Percentiles rank a stretch among this genome's conserved stretches.
phyloP scores from a whole-genome alignment of 2,329 filamentous ascomycete genomes.

The Orbilia ellipsospora region DNA sequence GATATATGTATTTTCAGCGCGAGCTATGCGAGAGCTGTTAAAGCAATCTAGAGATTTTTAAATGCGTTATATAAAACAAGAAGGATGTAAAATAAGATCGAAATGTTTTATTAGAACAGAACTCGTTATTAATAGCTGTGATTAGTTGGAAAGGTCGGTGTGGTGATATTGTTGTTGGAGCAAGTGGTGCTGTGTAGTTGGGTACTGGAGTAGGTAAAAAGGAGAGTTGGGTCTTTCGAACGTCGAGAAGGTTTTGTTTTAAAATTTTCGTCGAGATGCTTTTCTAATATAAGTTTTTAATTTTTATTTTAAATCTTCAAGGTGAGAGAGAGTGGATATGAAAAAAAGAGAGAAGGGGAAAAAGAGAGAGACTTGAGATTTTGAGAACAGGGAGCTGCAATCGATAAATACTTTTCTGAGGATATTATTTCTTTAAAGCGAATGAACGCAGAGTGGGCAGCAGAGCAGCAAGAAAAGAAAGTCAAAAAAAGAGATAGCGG shows the following conservation, averaged over 20 bases:
- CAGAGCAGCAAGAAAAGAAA: conserved; percentile 21
- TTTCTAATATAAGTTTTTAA: conserved; percentile 24
- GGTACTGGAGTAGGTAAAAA: conserved; percentile 25
- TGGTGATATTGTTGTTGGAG: conserved; percentile 18
- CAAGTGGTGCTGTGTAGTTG: conserved; percentile 9
- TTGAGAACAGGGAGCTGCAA: conserved; percentile 52
- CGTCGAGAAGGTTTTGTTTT: conserved; percentile 9
- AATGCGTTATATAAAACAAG: no score
- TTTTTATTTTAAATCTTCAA: no score
- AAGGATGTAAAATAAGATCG: conserved; percentile 1
- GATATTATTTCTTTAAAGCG: conserved; percentile 50
- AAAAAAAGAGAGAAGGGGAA: background rate
- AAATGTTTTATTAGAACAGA: conserved; percentile 32
- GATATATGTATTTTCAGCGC: no score
- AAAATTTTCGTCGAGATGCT: conserved; percentile 27
- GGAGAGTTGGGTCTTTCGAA: conserved; percentile 39
- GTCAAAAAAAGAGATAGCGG: conserved; percentile 20
- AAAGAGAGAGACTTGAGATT: conserved; percentile 34
- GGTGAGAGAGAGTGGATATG: conserved; percentile 33
- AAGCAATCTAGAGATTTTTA: no score
- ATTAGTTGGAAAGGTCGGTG: conserved; percentile 3
- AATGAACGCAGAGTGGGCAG: conserved; percentile 2
- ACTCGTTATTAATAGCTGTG: conserved; percentile 53
- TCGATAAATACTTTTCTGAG: conserved; percentile 55
- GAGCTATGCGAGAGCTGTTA: no score